Evolutionary conservation across 2,329 filamentous ascomycete species (phyloP), one percentile per base, ranked within the genome.

Genomic region (Xylaria sp.): DNA sequence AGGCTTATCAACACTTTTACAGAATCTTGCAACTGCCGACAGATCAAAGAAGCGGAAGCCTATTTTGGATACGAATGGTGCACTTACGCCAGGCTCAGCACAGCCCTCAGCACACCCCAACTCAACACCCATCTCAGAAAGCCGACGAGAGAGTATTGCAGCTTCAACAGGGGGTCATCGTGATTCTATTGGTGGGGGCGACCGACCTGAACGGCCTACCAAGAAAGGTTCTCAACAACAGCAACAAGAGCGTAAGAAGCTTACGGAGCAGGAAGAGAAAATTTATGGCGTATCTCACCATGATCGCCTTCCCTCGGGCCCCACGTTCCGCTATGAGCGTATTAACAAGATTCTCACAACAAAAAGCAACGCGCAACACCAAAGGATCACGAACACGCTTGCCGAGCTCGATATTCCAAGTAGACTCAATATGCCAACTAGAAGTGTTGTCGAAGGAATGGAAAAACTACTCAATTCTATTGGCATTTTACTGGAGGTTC

Each of bases 41-140:
- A 94, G 96, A 79, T 90, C 90, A 70, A 97, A 97, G 85, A 98
- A 98, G 81, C 91, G 93, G 67, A 93, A 91, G 78, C 90, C 90
- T 4, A 82, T 79, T 8, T 86, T 91, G 75, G 88, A 87, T 2
- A 82, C 85, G 9, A 91, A 91, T 29, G 85, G 83, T 32, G 79
- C 80, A 35, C 86, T 83, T 65, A 84, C 86, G 10, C 80, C 80
- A 23, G 77, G 80, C n/a, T 79, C 76, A n/a, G 74, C 76, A 3
- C 76, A 77, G n/a, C 73, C 77, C 32, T 71, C 76, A 13, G 71
- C 78, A 8, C 74, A 75, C 63, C 73, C 71, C 61, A 75, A 70
- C 63, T 81, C 77, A 72, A 79, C 79, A 70, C 83, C 78, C 8
- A 78, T 77, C 23, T 83, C 80, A 47, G 81, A 82, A 69, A 80